Evolutionary conservation across 805 yeast species (phyloP).

Genomic region (Wickerhamomyces bisporus): DNA sequence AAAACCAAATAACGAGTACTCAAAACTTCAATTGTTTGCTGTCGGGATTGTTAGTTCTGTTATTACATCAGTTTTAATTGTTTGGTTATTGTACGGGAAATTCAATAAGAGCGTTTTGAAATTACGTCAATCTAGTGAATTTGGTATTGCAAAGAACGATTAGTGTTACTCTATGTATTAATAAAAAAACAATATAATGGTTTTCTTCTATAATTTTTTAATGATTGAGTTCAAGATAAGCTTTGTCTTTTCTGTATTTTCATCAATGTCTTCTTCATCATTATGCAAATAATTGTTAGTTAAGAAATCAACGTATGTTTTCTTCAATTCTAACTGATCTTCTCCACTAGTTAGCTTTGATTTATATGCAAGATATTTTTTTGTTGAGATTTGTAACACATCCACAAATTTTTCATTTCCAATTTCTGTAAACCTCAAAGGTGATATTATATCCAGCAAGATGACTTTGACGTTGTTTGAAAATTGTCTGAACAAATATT

Average conservation of each 20-base stretch:
- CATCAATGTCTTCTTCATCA: constrained; percentile 30
- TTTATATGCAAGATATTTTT: constrained; percentile 60
- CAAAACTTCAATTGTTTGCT: not conserved
- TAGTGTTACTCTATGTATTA: too few relatives aligned
- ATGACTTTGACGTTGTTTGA: constrained; percentile 35
- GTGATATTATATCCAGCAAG: constrained; percentile 55
- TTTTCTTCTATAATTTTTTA: constrained; percentile 19
- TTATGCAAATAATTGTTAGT: constrained; percentile 12
- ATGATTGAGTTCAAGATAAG: constrained; percentile 20
- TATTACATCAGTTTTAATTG: constrained; percentile 3
- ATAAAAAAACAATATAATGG: too few relatives aligned
- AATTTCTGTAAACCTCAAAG: constrained; percentile 49
- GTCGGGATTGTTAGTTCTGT: constrained; percentile 5
- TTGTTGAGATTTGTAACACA: constrained; percentile 62
- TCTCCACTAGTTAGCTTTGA: constrained; percentile 31
- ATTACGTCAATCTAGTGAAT: constrained; percentile 13
- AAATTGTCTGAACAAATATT: constrained; percentile 41
- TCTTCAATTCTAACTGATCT: constrained; percentile 30
- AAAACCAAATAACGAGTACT: not conserved
- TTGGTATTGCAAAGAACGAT: constrained; percentile 17
- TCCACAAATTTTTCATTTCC: constrained; percentile 45
- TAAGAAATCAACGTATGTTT: constrained; percentile 24
- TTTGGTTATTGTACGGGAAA: constrained; percentile 6
- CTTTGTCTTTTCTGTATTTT: constrained; percentile 14
- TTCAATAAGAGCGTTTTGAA: constrained; percentile 7